These are phyloP conservation scores for Nicotiana undulata DNA, from an alignment of 257 asterid species.

Conservation along the genomic window DNA sequence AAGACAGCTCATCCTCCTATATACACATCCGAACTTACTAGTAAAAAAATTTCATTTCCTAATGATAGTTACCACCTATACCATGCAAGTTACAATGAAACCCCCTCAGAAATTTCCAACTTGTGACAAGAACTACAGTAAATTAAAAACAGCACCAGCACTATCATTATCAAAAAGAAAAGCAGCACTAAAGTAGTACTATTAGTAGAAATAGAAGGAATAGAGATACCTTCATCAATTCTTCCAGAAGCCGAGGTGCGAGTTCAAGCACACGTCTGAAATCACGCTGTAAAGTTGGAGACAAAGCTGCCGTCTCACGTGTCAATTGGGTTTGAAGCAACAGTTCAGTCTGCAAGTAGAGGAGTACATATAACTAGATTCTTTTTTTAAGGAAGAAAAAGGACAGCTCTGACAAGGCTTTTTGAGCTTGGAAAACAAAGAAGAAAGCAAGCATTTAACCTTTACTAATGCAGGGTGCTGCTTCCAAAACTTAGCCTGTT, in stretches of 20 bases:
- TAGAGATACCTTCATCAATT: constrained; percentile 76
- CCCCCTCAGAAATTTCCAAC: neutral
- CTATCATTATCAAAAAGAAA: neutral
- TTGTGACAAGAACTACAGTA: neutral
- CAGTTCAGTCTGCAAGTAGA: constrained; percentile 72
- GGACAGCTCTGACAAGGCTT: constrained; percentile 6
- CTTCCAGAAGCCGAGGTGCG: constrained; percentile 99
- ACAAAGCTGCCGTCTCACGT: constrained; percentile 76
- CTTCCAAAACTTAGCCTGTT: constrained; percentile 95
- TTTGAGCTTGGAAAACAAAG: constrained; percentile 14
- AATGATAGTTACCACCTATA: neutral
- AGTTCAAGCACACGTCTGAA: constrained; percentile 75
- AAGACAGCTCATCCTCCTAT: neutral
- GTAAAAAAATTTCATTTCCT: neutral
- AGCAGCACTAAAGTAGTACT: neutral
- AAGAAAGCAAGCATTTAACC: constrained; percentile 33
- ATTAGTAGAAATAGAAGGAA: constrained; percentile 2
- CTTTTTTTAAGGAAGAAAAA: neutral
- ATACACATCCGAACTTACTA: neutral
- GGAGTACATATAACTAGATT: neutral
- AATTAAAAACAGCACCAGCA: neutral
- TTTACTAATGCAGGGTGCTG: constrained; percentile 97
- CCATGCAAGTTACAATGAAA: neutral
- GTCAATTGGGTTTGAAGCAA: constrained; percentile 96
- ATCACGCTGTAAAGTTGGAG: constrained; percentile 73